These are phyloP conservation scores for Suhomyces chickasaworum DNA, from an alignment of 1,139 yeast genomes.

Conservation along the genomic window DNA sequence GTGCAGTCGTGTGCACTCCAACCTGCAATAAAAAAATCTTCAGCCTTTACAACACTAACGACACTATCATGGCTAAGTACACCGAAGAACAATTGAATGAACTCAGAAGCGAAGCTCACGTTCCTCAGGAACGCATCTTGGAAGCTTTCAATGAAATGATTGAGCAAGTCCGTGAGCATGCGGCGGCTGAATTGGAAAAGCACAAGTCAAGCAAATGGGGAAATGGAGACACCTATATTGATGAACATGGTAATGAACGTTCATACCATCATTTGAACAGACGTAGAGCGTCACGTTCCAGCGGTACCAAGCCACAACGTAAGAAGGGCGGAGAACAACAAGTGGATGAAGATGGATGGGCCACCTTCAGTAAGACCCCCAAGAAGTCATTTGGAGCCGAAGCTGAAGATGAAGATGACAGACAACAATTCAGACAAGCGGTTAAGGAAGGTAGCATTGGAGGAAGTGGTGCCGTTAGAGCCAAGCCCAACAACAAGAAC, in stretches of 20 bases:
- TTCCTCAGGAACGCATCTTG: slow-evolving; percentile 64
- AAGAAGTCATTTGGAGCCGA: slow-evolving; percentile 53
- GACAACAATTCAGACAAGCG: slow-evolving; percentile 49
- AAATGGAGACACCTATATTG: slow-evolving; percentile 53
- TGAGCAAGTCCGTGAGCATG: slow-evolving; percentile 59
- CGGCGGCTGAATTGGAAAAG: slow-evolving; percentile 36
- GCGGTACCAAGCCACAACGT: slow-evolving; percentile 51
- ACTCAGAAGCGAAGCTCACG: slow-evolving; percentile 56
- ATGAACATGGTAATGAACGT: slow-evolving; percentile 51
- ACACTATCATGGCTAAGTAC: slow-evolving; percentile 54
- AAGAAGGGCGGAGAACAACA: slow-evolving; percentile 60
- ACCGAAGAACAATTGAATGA: slow-evolving; percentile 69
- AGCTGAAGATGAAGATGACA: slow-evolving; percentile 51
- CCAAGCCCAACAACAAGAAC: slow-evolving; percentile 71
- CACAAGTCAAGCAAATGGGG: slow-evolving; percentile 35
- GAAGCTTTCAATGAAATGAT: slow-evolving; percentile 65
- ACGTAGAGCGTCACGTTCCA: slow-evolving; percentile 62
- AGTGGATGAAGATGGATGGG: slow-evolving; percentile 82
- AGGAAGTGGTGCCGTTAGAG: slow-evolving; percentile 42
- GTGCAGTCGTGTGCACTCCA: slow-evolving; percentile 17
- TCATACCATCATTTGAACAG: slow-evolving; percentile 53
- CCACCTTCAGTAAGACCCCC: slow-evolving; percentile 59
- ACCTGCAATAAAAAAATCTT: slow-evolving; percentile 9
- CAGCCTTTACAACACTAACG: slow-evolving; percentile 4
- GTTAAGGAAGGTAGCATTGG: slow-evolving; percentile 36